Percentiles rank a stretch among this genome's conserved stretches.
Evolutionary conservation across 495 filamentous ascomycete genomes (phyloP).

Genomic region (Trichoderma reesei): DNA sequence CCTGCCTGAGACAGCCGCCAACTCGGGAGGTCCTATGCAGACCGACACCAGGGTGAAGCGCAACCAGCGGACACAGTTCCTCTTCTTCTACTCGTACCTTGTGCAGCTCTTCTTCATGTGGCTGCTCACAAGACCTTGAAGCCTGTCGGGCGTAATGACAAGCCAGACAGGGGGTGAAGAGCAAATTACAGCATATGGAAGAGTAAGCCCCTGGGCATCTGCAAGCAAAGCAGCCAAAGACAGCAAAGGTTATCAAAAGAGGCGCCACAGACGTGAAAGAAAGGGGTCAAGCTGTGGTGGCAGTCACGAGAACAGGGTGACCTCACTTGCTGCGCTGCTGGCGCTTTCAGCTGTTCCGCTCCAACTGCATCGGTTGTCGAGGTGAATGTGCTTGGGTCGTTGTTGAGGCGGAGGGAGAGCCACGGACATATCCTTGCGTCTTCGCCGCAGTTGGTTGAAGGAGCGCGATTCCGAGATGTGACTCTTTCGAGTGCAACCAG

Average conservation of each 20-base stretch:
- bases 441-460: too few relatives aligned
- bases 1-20: slow-evolving; percentile 68
- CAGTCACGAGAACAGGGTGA: not conserved
- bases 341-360: not conserved
- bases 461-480: too few relatives aligned
- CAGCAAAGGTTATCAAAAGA: not conserved
- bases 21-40: slow-evolving; percentile 59
- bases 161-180: not conserved
- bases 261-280: not conserved
- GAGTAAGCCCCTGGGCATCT: not conserved
- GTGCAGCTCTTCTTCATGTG: slow-evolving; percentile 95
- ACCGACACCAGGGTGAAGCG: slow-evolving; percentile 62
- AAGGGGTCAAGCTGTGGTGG: not conserved
- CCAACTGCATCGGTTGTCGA: too few relatives aligned
- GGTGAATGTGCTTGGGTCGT: too few relatives aligned
- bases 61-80: slow-evolving; percentile 84
- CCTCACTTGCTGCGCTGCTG: not conserved
- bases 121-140: slow-evolving; percentile 52
- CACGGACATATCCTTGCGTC: too few relatives aligned
- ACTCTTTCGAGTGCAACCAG: too few relatives aligned
- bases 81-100: slow-evolving; percentile 90
- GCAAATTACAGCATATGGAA: not conserved
- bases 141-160: not conserved
- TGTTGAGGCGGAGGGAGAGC: too few relatives aligned
- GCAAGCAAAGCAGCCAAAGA: not conserved